phyloP scores from a whole-genome alignment of 2,329 filamentous ascomycete genomes.

The Colletotrichum paranaense region DNA sequence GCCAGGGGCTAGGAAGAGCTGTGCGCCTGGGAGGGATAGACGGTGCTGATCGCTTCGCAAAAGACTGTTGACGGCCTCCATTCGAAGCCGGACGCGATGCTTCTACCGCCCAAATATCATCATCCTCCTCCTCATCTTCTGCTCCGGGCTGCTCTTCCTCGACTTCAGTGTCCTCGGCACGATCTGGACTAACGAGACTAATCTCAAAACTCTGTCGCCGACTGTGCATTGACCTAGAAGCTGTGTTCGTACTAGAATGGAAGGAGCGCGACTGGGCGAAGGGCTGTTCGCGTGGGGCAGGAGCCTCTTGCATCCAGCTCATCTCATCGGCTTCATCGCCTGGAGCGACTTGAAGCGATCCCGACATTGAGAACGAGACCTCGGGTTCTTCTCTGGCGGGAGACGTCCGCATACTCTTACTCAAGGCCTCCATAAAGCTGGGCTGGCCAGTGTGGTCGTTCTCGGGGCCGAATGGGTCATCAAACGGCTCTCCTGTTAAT shows the following conservation, averaged over 20 bases:
- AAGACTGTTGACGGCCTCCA: constrained; percentile 42
- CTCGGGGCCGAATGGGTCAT: constrained; percentile 45
- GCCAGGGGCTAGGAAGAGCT: constrained; percentile 55
- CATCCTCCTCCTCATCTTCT: constrained; percentile 40
- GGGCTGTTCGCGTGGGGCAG: constrained; percentile 31
- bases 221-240: constrained; percentile 17
- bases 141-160: constrained; percentile 29
- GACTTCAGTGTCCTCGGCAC: constrained; percentile 23
- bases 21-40: constrained; percentile 35
- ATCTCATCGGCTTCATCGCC: constrained; percentile 49
- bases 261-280: constrained; percentile 18
- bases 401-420: constrained; percentile 39
- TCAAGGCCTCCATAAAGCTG: constrained; percentile 47
- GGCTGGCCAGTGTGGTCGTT: constrained; percentile 43
- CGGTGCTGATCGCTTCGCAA: constrained; percentile 42
- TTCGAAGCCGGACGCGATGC: constrained; percentile 54
- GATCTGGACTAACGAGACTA: constrained; percentile 2
- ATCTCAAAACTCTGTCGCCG: constrained; percentile 13
- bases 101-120: constrained; percentile 70
- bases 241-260: constrained; percentile 25
- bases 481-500: constrained; percentile 36
- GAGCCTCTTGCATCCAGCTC: constrained; percentile 53
- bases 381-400: not conserved
- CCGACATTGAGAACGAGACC: constrained; percentile 16
- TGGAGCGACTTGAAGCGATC: constrained; percentile 21